Percentiles rank a stretch among this genome's conserved stretches.
Conservation (phyloP, 1,139 yeast genomes). For the Kodamaea alishanica region DNA sequence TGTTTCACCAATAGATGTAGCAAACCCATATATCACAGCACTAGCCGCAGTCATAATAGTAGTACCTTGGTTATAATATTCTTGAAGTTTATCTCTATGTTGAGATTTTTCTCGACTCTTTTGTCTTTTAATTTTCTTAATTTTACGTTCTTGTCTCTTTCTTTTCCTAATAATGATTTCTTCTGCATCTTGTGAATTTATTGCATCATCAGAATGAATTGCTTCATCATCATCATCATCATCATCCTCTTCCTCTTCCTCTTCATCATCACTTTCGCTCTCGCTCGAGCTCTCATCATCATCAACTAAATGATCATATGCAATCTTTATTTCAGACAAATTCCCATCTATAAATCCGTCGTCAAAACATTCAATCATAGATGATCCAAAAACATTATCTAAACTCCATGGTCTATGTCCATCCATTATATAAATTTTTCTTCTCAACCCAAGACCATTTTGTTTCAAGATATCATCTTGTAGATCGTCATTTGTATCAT, state of each 20-base stretch:
- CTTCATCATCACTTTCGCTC: conserved; percentile 27
- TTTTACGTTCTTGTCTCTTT: conserved; percentile 26
- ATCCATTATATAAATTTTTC: conserved; percentile 76
- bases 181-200: conserved; percentile 33
- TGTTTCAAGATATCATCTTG: conserved; percentile 9
- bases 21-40: conserved; percentile 71
- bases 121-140: conserved; percentile 27
- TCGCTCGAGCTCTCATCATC: conserved; percentile 23
- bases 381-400: conserved; percentile 85
- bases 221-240: conserved; percentile 19
- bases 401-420: conserved; percentile 96
- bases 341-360: conserved; percentile 73
- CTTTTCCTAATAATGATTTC: conserved; percentile 30
- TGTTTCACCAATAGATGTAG: conserved; percentile 67
- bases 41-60: conserved; percentile 73
- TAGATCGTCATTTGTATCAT: conserved; percentile 13
- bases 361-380: conserved; percentile 78
- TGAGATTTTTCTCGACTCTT: conserved; percentile 24
- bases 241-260: conserved; percentile 20
- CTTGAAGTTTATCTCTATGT: conserved; percentile 64
- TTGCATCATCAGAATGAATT: conserved; percentile 25
- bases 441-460: conserved; percentile 23
- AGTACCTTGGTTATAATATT: conserved; percentile 80
- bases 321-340: conserved; percentile 47
- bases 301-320: conserved; percentile 47